Evolutionary conservation across 2,329 filamentous ascomycete genomes (phyloP).

Genomic region (Penicillium sp.): DNA sequence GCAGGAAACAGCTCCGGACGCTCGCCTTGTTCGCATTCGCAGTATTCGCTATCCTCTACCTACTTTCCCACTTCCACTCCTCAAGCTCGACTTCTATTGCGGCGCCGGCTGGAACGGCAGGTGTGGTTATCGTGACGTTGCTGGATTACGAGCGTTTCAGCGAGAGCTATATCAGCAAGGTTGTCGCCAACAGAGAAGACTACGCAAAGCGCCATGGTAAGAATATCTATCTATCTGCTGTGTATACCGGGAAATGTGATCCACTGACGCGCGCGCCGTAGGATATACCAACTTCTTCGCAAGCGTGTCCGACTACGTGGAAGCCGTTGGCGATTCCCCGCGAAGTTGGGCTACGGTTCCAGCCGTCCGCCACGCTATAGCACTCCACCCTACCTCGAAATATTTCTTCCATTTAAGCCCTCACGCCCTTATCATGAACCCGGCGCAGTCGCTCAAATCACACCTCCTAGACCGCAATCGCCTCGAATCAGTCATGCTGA

Average conservation of each 20-base stretch:
- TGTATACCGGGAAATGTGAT: neutral
- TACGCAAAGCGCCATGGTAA: conserved; percentile 85
- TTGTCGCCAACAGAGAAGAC: conserved; percentile 74
- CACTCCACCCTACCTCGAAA: conserved; percentile 66
- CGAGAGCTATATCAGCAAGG: conserved; percentile 62
- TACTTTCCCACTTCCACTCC: conserved; percentile 48
- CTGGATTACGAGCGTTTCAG: conserved; percentile 64
- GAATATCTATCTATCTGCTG: conserved; percentile 17
- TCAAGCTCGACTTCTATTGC: conserved; percentile 25
- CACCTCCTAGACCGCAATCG: conserved; percentile 63
- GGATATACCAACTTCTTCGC: conserved; percentile 84
- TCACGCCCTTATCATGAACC: conserved; percentile 84
- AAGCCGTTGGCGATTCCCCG: conserved; percentile 40
- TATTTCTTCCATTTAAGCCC: conserved; percentile 87
- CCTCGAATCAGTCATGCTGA: conserved; percentile 75
- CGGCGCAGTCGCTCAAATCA: conserved; percentile 61
- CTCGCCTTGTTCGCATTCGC: conserved; percentile 52
- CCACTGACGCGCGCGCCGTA: conserved; percentile 33
- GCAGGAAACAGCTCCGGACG: conserved; percentile 59
- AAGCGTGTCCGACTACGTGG: conserved; percentile 65
- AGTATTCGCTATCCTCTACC: conserved; percentile 56
- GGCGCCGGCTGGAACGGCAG: conserved; percentile 36
- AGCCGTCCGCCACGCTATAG: conserved; percentile 82
- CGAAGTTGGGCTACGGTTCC: conserved; percentile 63
- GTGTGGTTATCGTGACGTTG: conserved; percentile 76